Percentiles rank a stretch among this genome's conserved stretches.
Conservation (phyloP, 495 filamentous ascomycete genomes). For the Durotheca rogersii region DNA sequence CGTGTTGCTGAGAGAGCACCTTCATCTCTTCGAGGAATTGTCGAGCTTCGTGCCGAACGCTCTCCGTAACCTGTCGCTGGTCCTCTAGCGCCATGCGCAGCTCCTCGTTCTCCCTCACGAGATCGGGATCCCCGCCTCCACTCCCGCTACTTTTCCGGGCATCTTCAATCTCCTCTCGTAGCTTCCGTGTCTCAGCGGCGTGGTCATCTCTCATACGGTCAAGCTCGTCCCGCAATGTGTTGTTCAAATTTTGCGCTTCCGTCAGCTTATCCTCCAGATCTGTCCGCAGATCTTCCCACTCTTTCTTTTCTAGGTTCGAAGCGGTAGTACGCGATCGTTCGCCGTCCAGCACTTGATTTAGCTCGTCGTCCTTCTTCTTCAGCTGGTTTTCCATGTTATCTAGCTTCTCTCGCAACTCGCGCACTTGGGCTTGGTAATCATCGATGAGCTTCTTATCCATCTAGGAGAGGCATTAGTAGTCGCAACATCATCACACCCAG, state of each 20-base stretch:
- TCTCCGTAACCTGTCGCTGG: constrained; percentile 82
- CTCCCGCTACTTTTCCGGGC: constrained; percentile 37
- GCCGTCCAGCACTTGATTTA: constrained; percentile 41
- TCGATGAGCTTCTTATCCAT: constrained; percentile 69
- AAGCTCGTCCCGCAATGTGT: constrained; percentile 73
- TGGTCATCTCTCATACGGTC: constrained; percentile 70
- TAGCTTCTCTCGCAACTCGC: constrained; percentile 71
- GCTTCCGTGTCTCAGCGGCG: constrained; percentile 58
- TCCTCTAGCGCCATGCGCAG: constrained; percentile 68
- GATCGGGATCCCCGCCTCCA: constrained; percentile 52
- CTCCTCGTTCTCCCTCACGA: constrained; percentile 70
- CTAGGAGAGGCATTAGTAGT: constrained; percentile 33
- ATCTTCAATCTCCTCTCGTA: constrained; percentile 65
- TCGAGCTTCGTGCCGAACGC: constrained; percentile 82
- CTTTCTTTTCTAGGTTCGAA: constrained; percentile 58
- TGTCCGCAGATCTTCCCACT: constrained; percentile 73
- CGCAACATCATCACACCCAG: not conserved
- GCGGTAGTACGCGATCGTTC: constrained; percentile 46
- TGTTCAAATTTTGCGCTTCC: constrained; percentile 75
- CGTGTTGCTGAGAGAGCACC: constrained; percentile 73
- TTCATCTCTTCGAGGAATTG: constrained; percentile 89
- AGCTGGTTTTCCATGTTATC: constrained; percentile 64
- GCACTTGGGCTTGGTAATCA: constrained; percentile 76
- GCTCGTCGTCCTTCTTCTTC: constrained; percentile 53
- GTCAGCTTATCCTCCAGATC: constrained; percentile 76